Conservation (phyloP, 2,329 filamentous ascomycete genomes). For the Microdochium bolleyi region DNA sequence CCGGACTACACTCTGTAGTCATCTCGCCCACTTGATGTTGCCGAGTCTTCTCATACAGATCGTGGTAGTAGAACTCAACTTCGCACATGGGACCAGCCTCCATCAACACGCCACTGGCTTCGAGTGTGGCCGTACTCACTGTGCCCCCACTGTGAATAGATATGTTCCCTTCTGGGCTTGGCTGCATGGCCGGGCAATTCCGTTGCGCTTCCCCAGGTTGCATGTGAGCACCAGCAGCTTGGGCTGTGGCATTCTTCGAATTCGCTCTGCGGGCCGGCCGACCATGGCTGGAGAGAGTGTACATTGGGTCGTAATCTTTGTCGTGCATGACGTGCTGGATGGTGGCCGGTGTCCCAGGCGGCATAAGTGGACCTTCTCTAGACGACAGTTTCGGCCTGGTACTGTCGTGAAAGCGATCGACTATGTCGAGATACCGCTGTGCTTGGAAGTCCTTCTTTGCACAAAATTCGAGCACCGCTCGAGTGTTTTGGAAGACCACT, state of each 20-base stretch:
- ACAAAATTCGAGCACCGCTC: constrained; percentile 41
- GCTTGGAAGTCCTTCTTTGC: constrained; percentile 40
- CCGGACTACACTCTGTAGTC: neutral
- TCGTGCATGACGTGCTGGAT: neutral
- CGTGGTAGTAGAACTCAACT: neutral
- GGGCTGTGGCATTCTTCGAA: neutral
- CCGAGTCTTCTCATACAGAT: neutral
- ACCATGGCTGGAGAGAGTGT: neutral
- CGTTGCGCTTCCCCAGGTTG: neutral
- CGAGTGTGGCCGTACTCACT: neutral
- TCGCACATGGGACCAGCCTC: neutral
- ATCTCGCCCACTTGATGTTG: neutral
- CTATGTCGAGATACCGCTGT: constrained; percentile 37
- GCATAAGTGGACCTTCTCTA: neutral
- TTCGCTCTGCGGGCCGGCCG: neutral
- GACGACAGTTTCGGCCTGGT: neutral
- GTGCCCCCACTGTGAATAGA: neutral
- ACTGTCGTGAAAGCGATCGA: constrained; percentile 35
- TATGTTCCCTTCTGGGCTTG: neutral
- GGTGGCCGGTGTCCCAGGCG: neutral
- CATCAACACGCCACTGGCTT: neutral
- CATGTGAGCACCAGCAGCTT: neutral
- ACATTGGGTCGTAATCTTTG: neutral
- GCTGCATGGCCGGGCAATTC: neutral
- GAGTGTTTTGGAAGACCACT: constrained; percentile 30